Evolutionary conservation across 179 eudicot species (phyloP).

Genomic region (Vitellaria paradoxa): DNA sequence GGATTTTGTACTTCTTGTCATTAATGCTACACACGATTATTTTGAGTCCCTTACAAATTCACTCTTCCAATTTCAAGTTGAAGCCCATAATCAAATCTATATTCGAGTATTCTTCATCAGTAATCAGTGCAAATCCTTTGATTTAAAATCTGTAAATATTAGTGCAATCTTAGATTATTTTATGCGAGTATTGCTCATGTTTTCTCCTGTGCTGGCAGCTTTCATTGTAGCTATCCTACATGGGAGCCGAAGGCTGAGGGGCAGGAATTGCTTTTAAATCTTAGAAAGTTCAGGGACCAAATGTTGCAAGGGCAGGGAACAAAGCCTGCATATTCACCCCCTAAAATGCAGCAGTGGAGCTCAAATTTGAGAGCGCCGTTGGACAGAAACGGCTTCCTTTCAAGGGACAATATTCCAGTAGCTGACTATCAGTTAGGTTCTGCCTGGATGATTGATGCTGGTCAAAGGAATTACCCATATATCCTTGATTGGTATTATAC

Average conservation of each 20-base stretch:
- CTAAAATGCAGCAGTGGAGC: conserved; percentile 38
- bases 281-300: conserved; percentile 61
- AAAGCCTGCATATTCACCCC: conserved; percentile 30
- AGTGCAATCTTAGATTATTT: neutral
- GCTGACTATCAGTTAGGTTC: conserved; percentile 48
- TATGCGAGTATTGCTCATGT: neutral
- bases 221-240: conserved; percentile 74
- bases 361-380: conserved; percentile 34
- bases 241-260: conserved; percentile 84
- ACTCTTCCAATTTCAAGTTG: no score
- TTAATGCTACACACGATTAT: no score
- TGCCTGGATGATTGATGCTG: conserved; percentile 60
- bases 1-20: no score
- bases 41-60: no score
- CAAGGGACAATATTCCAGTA: conserved; percentile 38
- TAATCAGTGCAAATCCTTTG: no score
- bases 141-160: no score
- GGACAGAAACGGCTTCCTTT: conserved; percentile 38
- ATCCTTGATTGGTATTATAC: conserved; percentile 84
- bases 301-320: conserved; percentile 35
- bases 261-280: conserved; percentile 54
- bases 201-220: conserved; percentile 43
- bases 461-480: conserved; percentile 58
- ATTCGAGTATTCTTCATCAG: no score
- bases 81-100: no score